These are phyloP conservation scores for Acephala macrosclerotiorum DNA, from an alignment of 2,329 filamentous ascomycete genomes.

Conservation along the genomic window DNA sequence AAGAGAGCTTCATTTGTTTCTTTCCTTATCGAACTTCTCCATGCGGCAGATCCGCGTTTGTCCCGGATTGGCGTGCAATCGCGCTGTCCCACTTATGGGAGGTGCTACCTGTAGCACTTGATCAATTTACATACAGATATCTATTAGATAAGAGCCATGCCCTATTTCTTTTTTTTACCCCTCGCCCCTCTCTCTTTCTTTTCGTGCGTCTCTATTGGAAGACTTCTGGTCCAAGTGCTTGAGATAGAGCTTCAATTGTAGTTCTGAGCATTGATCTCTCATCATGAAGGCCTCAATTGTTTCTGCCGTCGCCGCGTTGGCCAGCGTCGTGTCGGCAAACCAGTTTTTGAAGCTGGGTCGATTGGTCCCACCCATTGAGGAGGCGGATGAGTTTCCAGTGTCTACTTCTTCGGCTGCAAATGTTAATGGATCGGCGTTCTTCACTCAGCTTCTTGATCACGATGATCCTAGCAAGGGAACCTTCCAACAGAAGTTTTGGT, in stretches of 20 bases:
- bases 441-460: conserved; percentile 64
- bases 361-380: conserved; percentile 36
- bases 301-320: conserved; percentile 32
- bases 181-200: conserved; percentile 7
- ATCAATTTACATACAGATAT: neutral
- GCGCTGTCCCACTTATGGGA: conserved; percentile 23
- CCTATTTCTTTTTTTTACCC: neutral
- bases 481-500: conserved; percentile 62
- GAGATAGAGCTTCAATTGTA: conserved; percentile 19
- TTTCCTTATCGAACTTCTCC: conserved; percentile 20
- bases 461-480: conserved; percentile 60
- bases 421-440: conserved; percentile 37
- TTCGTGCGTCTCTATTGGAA: conserved; percentile 18
- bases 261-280: conserved; percentile 15
- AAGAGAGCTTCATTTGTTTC: neutral
- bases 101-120: conserved; percentile 17
- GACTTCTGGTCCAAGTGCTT: conserved; percentile 1
- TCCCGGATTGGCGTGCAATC: conserved; percentile 4
- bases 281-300: conserved; percentile 39
- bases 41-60: conserved; percentile 18
- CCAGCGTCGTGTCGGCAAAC: conserved; percentile 27
- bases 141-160: neutral
- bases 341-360: conserved; percentile 33
- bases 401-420: conserved; percentile 21
- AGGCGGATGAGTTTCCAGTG: conserved; percentile 30